These are phyloP conservation scores for Achaetomium macrosporum DNA, from an alignment of 2,329 filamentous ascomycete genomes.

Conservation along the genomic window DNA sequence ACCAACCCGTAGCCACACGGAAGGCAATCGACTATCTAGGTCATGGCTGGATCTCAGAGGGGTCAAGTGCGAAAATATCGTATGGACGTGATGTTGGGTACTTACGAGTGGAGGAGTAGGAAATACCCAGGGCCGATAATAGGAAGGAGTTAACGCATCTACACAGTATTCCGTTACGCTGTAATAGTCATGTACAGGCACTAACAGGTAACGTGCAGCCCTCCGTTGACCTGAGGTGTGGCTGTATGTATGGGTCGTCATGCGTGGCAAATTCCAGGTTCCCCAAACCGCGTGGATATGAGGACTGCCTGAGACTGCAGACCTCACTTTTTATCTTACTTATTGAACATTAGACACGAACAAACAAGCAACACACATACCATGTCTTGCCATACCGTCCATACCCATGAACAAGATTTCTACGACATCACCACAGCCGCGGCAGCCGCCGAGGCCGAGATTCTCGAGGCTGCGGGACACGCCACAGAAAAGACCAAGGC, in stretches of 20 bases:
- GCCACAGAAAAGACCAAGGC: no score
- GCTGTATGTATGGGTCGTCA: no score
- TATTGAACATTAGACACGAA: no score
- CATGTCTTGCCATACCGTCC: neutral
- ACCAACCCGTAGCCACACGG: neutral
- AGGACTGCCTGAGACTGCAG: no score
- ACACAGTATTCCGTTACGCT: no score
- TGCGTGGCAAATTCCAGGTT: no score
- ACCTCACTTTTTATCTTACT: no score
- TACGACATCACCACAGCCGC: slow-evolving; percentile 8
- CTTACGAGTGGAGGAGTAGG: neutral
- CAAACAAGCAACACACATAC: neutral
- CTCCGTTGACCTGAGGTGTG: no score
- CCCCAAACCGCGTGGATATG: no score
- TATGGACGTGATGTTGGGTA: neutral
- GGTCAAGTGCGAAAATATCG: neutral
- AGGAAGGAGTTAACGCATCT: neutral
- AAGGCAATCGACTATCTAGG: neutral
- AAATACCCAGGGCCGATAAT: slow-evolving; percentile 5
- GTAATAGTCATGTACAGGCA: no score
- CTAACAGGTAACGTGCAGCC: no score
- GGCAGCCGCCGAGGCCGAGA: neutral
- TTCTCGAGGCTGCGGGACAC: neutral
- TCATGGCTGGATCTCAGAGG: neutral
- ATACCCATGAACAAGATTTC: neutral